These are phyloP conservation scores for Laguncularia racemosa DNA, from an alignment of 345 rosid genomes.

Conservation along the genomic window DNA sequence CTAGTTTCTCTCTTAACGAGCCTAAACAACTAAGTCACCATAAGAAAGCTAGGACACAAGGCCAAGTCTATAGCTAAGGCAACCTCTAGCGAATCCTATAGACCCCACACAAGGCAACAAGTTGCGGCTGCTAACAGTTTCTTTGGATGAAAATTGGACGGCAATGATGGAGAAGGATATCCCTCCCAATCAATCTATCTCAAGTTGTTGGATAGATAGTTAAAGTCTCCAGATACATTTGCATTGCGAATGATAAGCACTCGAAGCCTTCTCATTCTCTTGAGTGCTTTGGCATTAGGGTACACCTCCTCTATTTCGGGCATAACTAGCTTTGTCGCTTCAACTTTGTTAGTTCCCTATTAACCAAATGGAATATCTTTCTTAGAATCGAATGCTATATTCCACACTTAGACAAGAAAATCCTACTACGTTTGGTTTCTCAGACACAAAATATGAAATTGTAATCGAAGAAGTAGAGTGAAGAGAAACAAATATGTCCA, in stretches of 20 bases:
- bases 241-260: constrained; percentile 20
- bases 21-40: too few relatives aligned
- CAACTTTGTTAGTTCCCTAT: constrained; percentile 26
- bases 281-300: constrained; percentile 16
- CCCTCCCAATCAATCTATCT: constrained; percentile 17
- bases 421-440: too few relatives aligned
- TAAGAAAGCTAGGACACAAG: too few relatives aligned
- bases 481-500: neutral
- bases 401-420: too few relatives aligned
- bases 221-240: constrained; percentile 14
- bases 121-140: too few relatives aligned
- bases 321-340: constrained; percentile 19
- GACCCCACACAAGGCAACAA: too few relatives aligned
- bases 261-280: constrained; percentile 22
- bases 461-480: too few relatives aligned
- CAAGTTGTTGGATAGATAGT: constrained; percentile 17
- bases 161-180: constrained; percentile 16
- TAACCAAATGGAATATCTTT: neutral
- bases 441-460: too few relatives aligned
- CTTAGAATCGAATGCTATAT: neutral
- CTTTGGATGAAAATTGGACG: constrained; percentile 17
- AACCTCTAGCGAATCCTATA: too few relatives aligned
- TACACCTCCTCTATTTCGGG: constrained; percentile 10
- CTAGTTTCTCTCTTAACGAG: too few relatives aligned
- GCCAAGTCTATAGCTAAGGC: too few relatives aligned